Evolutionary conservation across 2,329 filamentous ascomycete species (phyloP).

Genomic region (Colletotrichum caudatum): DNA sequence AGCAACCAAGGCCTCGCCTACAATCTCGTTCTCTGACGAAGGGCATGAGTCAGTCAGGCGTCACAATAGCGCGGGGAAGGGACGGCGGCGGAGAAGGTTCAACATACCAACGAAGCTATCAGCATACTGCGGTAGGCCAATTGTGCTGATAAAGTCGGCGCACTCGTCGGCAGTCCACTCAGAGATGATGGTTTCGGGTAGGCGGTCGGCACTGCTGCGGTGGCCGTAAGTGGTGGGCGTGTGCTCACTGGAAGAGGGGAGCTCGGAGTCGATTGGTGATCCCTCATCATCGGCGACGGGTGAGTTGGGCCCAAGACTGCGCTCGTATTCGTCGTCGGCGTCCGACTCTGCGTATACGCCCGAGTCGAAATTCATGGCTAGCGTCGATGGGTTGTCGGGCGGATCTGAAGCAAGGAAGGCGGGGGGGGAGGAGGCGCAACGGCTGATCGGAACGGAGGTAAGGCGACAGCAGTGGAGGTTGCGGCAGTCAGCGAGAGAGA

Average conservation of each 20-base stretch:
- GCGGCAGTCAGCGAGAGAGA: constrained; percentile 15
- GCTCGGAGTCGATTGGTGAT: constrained; percentile 78
- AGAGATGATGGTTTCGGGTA: constrained; percentile 80
- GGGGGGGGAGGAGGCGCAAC: neutral
- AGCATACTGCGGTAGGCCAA: constrained; percentile 86
- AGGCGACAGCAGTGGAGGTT: constrained; percentile 13
- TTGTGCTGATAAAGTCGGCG: constrained; percentile 85
- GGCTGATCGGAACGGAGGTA: constrained; percentile 11
- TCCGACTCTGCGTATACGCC: constrained; percentile 83
- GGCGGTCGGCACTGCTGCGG: constrained; percentile 71
- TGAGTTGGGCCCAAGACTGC: constrained; percentile 75
- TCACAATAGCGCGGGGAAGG: neutral
- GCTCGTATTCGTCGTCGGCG: constrained; percentile 86
- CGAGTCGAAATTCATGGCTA: constrained; percentile 70
- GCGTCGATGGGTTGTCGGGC: constrained; percentile 14
- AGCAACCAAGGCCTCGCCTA: constrained; percentile 89
- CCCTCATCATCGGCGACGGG: constrained; percentile 77
- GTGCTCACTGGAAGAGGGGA: constrained; percentile 76
- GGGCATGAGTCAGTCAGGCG: constrained; percentile 14
- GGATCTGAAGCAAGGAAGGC: constrained; percentile 8
- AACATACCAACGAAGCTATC: constrained; percentile 83
- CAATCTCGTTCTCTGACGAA: constrained; percentile 86
- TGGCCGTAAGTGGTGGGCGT: constrained; percentile 84
- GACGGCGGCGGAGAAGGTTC: constrained; percentile 3
- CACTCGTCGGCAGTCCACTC: constrained; percentile 90